Evolutionary conservation across 2,329 filamentous ascomycete genomes (phyloP), one percentile per base, ranked within the genome.

Genomic region (Calonectria honghensis): DNA sequence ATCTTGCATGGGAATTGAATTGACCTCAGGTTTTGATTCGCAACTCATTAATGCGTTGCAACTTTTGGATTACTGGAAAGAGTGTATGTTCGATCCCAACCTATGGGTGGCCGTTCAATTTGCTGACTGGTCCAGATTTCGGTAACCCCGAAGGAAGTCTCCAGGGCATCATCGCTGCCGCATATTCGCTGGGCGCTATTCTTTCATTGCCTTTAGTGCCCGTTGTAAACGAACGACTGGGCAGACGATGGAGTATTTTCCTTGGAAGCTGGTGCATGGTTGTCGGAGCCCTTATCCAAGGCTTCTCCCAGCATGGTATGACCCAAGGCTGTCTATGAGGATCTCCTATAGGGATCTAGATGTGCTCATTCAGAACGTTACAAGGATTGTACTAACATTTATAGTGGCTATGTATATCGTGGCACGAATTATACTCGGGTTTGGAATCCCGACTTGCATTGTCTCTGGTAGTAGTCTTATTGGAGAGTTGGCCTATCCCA

Each of bases 391-490:
- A 9, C 6, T 50, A 14, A 31, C 5, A 3, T 20, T 41, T 45
- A 45, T 13, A 90, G 88, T 87, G 37, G 88, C 82, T 48, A 92
- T 92, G 91, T 93, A 91, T 78, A 89, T 92, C 75, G 83, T 92
- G 27, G 87, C 91, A 16, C 89, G 91, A 70, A 87, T 91, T 73
- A 84, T 93, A 32, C 88, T 93, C n/a, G 91, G 91, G 20, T 88
- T 90, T 31, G 91, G 91, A n/a, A 90, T 93, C 63, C 88, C 90
- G 0, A 91, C 90, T 76, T 89, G 88, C 73, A 92, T 92, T 74
- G 89, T 92, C 41, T 88, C 90, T 2, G 91, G 89, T 6, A 89
- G 91, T 1, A 87, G 89, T 41, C 83, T 92, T 65, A 90, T 93
- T 35, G 91, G 90, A 82, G 91, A 93, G 79, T 84, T 93, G 32